Evolutionary conservation across 805 yeast species (phyloP).

Genomic region (Zygoascus tannicola): DNA sequence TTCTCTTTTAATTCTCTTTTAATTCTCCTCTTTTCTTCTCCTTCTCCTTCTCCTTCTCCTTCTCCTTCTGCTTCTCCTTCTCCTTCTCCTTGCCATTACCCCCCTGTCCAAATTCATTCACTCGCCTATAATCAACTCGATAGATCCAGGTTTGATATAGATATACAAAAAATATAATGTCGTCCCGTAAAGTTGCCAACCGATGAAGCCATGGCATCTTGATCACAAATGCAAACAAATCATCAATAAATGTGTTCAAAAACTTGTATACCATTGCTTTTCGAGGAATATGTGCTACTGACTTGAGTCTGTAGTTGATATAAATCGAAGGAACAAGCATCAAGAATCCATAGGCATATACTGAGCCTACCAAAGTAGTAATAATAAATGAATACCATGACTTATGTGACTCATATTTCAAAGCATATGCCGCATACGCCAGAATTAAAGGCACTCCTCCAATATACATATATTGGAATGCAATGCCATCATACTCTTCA

Average conservation of each 20-base stretch:
- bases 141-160: conserved; percentile 35
- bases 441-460: conserved; percentile 31
- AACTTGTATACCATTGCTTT: conserved; percentile 36
- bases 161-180: conserved; percentile 33
- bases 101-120: conserved; percentile 33
- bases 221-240: conserved; percentile 34
- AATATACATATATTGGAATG: conserved; percentile 32
- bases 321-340: conserved; percentile 34
- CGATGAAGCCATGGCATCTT: conserved; percentile 37
- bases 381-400: conserved; percentile 37
- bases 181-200: conserved; percentile 35
- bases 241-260: conserved; percentile 35
- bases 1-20: too few relatives aligned
- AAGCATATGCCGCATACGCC: conserved; percentile 32
- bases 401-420: conserved; percentile 32
- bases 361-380: conserved; percentile 33
- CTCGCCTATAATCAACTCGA: conserved; percentile 32
- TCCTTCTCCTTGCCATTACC: conserved; percentile 12
- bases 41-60: too few relatives aligned
- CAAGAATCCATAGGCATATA: conserved; percentile 35
- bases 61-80: conserved; percentile 17
- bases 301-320: conserved; percentile 35
- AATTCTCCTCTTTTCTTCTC: too few relatives aligned
- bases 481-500: conserved; percentile 34
- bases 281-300: conserved; percentile 36